A percentile compares a stretch with the other conserved stretches of the same genome.
Conservation (phyloP, 257 asterid genomes). For the Echites panduratus region DNA sequence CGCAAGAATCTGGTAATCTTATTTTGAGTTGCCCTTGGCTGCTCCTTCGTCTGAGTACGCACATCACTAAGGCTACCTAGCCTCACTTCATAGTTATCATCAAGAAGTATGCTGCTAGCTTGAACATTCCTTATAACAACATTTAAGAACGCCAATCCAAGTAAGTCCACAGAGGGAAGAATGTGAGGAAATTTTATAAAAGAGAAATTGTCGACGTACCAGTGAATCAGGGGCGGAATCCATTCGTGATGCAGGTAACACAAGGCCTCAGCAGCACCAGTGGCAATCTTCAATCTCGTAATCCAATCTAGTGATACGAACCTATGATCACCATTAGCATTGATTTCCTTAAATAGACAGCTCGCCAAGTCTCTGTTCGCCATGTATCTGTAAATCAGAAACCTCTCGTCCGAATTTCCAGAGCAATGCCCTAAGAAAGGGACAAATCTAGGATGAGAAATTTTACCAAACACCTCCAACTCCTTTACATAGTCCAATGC, state of each 20-base stretch:
- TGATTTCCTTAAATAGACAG: neutral
- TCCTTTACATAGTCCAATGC: conserved; percentile 19
- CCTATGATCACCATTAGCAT: neutral
- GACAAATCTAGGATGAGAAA: neutral
- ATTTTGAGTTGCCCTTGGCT: no score
- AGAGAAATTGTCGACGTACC: neutral
- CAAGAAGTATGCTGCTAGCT: no score
- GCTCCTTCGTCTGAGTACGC: no score
- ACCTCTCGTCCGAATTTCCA: conserved; percentile 3
- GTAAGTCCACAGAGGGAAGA: no score
- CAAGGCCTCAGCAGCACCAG: conserved; percentile 10
- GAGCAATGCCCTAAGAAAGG: conserved; percentile 6
- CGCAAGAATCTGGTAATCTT: no score
- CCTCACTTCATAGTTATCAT: no score
- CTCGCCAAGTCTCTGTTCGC: conserved; percentile 1
- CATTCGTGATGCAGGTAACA: conserved; percentile 15
- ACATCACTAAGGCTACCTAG: no score
- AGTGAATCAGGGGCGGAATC: conserved; percentile 15
- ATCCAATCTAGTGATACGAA: conserved; percentile 4
- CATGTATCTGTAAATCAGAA: conserved; percentile 11
- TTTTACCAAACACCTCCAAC: conserved; percentile 13
- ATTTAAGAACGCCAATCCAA: no score
- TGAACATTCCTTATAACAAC: no score
- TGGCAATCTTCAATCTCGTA: conserved; percentile 16
- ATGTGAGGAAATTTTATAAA: no score